Evolutionary conservation across 495 filamentous ascomycete genomes (phyloP).

Genomic region (Daldinia loculata): DNA sequence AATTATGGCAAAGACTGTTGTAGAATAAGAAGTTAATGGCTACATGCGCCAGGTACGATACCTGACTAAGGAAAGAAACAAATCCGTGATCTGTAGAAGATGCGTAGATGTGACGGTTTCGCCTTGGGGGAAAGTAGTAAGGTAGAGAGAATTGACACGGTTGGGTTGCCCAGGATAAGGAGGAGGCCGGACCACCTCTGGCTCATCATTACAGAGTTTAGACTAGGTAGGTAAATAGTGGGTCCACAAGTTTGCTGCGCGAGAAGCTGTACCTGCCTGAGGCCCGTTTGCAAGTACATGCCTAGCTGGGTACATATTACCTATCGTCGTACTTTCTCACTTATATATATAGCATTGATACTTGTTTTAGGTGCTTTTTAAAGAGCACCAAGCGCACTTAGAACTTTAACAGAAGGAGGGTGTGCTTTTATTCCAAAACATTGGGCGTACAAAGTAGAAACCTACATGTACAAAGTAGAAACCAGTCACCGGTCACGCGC

Average conservation of each 20-base stretch:
- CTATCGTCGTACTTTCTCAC: neutral
- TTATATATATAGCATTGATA: neutral
- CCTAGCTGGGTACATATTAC: neutral
- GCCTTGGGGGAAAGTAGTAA: constrained; percentile 24
- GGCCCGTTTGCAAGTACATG: constrained; percentile 3
- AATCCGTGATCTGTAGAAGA: constrained; percentile 20
- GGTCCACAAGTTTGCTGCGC: constrained; percentile 22
- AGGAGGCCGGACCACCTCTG: constrained; percentile 24
- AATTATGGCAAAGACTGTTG: constrained; percentile 20
- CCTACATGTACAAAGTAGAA: neutral
- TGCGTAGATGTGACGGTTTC: constrained; percentile 30
- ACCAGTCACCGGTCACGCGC: constrained; percentile 2
- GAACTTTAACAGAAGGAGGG: neutral
- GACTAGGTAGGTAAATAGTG: constrained; percentile 13
- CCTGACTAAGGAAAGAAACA: constrained; percentile 22
- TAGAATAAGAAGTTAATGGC: constrained; percentile 27
- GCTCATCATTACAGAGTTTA: constrained; percentile 17
- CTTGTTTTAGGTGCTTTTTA: neutral
- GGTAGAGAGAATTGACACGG: constrained; percentile 39
- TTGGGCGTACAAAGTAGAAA: neutral
- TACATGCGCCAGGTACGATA: constrained; percentile 15
- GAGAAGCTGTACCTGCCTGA: constrained; percentile 21
- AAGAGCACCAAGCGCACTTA: neutral
- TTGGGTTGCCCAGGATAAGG: constrained; percentile 36
- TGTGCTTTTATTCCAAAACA: too few species aligned